A percentile compares a stretch with the other conserved stretches of the same genome.
Evolutionary conservation across 2,329 filamentous ascomycete species (phyloP).

Genomic region (Exutisphaerella laricina): DNA sequence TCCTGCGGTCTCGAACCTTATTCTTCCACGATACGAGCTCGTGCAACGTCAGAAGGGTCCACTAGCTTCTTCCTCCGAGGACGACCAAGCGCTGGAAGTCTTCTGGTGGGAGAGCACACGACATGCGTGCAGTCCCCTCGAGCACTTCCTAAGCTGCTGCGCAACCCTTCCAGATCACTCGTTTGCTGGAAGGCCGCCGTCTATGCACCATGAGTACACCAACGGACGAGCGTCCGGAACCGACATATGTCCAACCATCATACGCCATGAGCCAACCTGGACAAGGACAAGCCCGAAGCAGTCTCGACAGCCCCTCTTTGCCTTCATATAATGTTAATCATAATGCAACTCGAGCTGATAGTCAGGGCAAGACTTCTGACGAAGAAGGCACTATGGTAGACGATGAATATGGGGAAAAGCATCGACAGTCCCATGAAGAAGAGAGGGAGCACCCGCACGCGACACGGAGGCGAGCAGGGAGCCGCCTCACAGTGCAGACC

Average conservation of each 20-base stretch:
- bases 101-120: constrained; percentile 1
- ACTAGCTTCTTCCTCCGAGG: constrained; percentile 2
- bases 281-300: constrained; percentile 10
- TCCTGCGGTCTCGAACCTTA: neutral
- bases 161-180: constrained; percentile 13
- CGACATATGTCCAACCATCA: constrained; percentile 30
- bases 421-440: constrained; percentile 8
- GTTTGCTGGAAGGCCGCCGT: constrained; percentile 10
- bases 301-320: constrained; percentile 18
- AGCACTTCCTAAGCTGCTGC: neutral
- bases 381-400: constrained; percentile 35
- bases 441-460: constrained; percentile 9
- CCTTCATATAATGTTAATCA: constrained; percentile 33
- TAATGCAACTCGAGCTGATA: constrained; percentile 12
- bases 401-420: constrained; percentile 23
- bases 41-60: constrained; percentile 10
- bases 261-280: constrained; percentile 19
- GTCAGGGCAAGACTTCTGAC: constrained; percentile 20
- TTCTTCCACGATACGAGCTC: neutral
- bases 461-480: constrained; percentile 25
- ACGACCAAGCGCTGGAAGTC: constrained; percentile 22
- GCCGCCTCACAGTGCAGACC: constrained; percentile 44
- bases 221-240: constrained; percentile 32
- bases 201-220: constrained; percentile 32
- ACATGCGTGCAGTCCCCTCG: neutral